phyloP scores from a whole-genome alignment of 257 asterid genomes.

The Knoxia roxburghii region DNA sequence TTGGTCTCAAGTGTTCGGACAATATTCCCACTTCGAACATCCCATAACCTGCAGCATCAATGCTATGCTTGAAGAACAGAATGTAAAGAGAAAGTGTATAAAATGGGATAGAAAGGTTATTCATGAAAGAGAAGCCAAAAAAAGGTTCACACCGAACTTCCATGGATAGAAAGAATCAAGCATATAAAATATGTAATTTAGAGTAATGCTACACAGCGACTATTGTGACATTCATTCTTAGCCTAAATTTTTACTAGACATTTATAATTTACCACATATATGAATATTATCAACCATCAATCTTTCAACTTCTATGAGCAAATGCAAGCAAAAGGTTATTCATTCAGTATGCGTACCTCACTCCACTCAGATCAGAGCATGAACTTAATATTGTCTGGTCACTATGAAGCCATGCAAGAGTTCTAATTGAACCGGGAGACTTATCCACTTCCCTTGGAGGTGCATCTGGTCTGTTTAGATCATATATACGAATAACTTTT shows the following conservation, averaged over 20 bases:
- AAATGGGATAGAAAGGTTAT: not conserved
- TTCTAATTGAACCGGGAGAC: slow-evolving; percentile 85
- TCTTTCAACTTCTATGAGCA: not conserved
- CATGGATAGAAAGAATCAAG: slow-evolving; percentile 1
- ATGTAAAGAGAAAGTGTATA: not conserved
- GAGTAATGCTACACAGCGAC: not conserved
- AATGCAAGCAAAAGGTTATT: not conserved
- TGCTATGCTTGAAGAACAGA: slow-evolving; percentile 5
- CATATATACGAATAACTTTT: slow-evolving; percentile 73
- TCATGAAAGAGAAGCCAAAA: not conserved
- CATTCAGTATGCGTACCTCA: slow-evolving; percentile 45
- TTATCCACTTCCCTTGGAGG: slow-evolving; percentile 84
- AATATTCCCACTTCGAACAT: slow-evolving; percentile 81
- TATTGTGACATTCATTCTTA: not conserved
- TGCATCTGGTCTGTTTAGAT: slow-evolving; percentile 74
- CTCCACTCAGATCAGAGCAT: slow-evolving; percentile 83
- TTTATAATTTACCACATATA: not conserved
- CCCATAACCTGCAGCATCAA: slow-evolving; percentile 69
- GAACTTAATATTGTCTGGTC: slow-evolving; percentile 90
- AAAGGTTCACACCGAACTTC: not conserved
- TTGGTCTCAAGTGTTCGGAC: slow-evolving; percentile 85
- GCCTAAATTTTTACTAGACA: not conserved
- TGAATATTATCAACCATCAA: no score
- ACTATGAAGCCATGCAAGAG: slow-evolving; percentile 84
- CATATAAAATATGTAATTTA: not conserved